phyloP scores from a whole-genome alignment of 768 basidiomycete species.

The Tulasnella sp. region DNA sequence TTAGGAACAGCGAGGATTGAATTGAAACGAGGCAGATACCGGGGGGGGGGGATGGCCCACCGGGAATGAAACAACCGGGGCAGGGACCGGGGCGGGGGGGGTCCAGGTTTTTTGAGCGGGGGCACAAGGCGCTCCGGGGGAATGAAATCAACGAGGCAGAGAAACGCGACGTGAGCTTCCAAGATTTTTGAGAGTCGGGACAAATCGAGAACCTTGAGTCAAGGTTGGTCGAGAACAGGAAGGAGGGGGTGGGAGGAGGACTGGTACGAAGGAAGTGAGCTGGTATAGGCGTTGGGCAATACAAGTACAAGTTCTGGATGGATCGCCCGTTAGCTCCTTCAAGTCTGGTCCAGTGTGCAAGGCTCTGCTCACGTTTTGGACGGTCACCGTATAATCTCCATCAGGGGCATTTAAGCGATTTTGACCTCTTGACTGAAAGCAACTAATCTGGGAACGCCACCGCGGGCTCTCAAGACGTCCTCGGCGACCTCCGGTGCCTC shows the following conservation, averaged over 20 bases:
- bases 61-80: constrained; percentile 9
- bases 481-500: neutral
- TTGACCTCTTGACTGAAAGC: neutral
- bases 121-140: no score
- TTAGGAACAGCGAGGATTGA: neutral
- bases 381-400: constrained; percentile 1
- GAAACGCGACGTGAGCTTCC: neutral
- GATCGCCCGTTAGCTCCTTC: neutral
- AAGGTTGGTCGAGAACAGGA: neutral
- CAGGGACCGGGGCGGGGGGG: no score
- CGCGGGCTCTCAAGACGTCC: neutral
- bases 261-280: neutral
- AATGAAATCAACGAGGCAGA: constrained; percentile 4
- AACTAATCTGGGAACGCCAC: neutral
- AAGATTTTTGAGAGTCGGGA: neutral
- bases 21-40: neutral
- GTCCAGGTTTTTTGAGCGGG: no score
- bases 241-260: neutral
- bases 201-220: neutral
- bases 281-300: constrained; percentile 13
- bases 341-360: neutral
- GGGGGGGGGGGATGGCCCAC: neutral
- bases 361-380: neutral
- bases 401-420: constrained; percentile 6
- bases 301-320: constrained; percentile 5